Percentiles rank a stretch among this genome's conserved stretches.
Conservation (phyloP, 1,284 basidiomycete species). For the Austroboletus rostrupii region DNA sequence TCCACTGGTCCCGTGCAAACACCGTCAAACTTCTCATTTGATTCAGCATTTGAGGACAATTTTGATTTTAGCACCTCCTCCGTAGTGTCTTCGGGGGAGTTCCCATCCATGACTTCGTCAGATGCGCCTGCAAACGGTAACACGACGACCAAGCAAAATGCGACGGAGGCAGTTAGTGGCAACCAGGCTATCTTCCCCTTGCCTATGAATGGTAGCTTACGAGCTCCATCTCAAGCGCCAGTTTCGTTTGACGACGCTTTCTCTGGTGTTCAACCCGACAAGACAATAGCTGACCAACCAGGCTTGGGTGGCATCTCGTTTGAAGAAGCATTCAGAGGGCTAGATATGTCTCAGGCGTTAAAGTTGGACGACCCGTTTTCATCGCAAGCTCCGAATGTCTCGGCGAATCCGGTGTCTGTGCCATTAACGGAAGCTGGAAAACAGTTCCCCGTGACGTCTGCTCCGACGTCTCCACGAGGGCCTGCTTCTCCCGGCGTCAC, state of each 20-base stretch:
- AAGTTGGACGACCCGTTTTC: conserved; percentile 37
- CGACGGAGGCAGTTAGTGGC: conserved; percentile 17
- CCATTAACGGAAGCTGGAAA: conserved; percentile 22
- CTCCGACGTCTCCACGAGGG: conserved; percentile 33
- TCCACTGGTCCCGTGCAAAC: conserved; percentile 34
- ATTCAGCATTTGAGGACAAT: conserved; percentile 79
- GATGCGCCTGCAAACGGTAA: conserved; percentile 16
- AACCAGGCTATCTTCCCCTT: conserved; percentile 14
- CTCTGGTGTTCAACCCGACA: conserved; percentile 18
- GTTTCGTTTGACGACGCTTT: conserved; percentile 55
- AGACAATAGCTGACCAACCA: conserved; percentile 12
- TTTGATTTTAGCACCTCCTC: conserved; percentile 69
- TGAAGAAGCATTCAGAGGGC: conserved; percentile 57
- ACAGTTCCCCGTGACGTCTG: conserved; percentile 28
- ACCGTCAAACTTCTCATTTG: conserved; percentile 55
- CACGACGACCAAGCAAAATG: conserved; percentile 12
- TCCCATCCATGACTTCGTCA: conserved; percentile 23
- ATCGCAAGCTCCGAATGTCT: conserved; percentile 24
- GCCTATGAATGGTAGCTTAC: conserved; percentile 10
- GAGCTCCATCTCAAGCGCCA: conserved; percentile 17
- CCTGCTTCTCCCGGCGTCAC: conserved; percentile 35
- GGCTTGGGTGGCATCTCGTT: conserved; percentile 41
- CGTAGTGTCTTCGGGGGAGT: conserved; percentile 38
- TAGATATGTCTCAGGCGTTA: conserved; percentile 41
- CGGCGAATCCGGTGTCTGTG: conserved; percentile 28